Conservation (phyloP, 257 asterid genomes). For the Eustoma russellianum region DNA sequence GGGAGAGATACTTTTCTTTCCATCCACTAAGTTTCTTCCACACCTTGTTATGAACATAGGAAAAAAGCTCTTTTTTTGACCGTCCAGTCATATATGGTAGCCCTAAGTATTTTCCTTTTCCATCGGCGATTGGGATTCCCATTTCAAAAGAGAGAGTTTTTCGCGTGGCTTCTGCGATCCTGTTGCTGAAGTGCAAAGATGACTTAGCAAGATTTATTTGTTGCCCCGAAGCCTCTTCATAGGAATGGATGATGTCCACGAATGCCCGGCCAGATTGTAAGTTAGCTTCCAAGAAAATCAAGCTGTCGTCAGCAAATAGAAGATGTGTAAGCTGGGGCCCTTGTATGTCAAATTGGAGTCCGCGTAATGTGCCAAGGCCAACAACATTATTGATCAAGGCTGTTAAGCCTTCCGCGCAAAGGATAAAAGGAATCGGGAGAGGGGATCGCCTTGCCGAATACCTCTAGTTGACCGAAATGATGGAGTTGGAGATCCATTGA, state of each 20-base stretch:
- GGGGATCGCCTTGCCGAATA: neutral
- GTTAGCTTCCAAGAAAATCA: neutral
- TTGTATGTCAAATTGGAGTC: neutral
- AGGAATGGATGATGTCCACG: neutral
- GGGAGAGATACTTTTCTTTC: too few species aligned
- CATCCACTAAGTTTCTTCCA: too few species aligned
- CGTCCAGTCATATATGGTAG: too few species aligned
- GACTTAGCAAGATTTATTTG: neutral
- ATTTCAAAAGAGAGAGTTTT: too few species aligned
- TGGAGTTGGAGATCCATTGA: neutral
- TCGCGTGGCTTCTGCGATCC: too few species aligned
- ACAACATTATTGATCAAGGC: neutral
- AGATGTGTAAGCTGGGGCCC: neutral
- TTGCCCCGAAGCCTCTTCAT: neutral
- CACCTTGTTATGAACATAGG: too few species aligned
- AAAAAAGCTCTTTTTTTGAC: too few species aligned
- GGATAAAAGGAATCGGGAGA: neutral
- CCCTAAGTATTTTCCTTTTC: too few species aligned
- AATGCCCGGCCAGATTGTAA: neutral
- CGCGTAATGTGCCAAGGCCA: neutral
- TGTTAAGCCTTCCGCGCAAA: neutral
- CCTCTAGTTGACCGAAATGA: neutral
- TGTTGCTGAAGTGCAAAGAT: neutral
- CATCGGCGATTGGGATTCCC: too few species aligned
- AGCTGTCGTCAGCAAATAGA: neutral